Base-by-base conservation (phyloP, 352 stramenopile genomes). In the Globisporangium rhizosaccharum region DNA sequence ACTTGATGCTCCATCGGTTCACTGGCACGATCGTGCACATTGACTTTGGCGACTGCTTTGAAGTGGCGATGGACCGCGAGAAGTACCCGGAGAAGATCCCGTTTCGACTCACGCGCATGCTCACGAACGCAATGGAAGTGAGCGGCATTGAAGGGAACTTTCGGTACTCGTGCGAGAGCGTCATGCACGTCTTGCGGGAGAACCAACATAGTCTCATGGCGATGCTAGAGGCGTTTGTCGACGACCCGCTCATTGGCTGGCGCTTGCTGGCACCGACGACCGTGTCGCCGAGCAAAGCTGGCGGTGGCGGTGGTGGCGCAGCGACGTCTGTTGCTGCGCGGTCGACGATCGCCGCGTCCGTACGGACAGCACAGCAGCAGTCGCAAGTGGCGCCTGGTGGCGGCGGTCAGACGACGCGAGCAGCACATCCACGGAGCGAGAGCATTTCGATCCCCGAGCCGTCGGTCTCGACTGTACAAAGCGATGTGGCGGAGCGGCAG, bases 221-320 rank as follows among this genome's bases (percentile, higher is more conserved):
- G 11, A 99, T 99, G 96, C 85, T 99, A 1, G 97, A 99, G 78
- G 97, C 97, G 12, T 99, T 99, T 78, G 96, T 99, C 26, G 96
- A 99, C 70, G 97, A 99, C 73, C 98, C 98, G 36, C 75, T 99
- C 2, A 99, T 99, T 56, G 97, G 90, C 51, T 99, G 96, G 96
- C 91, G 96, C 63, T 72, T 99, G 46, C 66, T 98, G 10, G 71
- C 75, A 51, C 76, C 71, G 49, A 91, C 81, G 62, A 88, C 73
- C 54, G 73, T 81, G 36, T 72, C 67, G 17, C 76, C 75, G 10
- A 86, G 71, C 46, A 59, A 56, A 50, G 59, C 59, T 50, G 66
- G 73, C 25, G 69, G 65, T 50, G 66, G 73, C 25, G 69, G 65
- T 17, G 71, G 62, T 0, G 67, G 67, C 0, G 60, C 62, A 23